phyloP scores from a whole-genome alignment of 768 basidiomycete genomes.

The Mycena venus region DNA sequence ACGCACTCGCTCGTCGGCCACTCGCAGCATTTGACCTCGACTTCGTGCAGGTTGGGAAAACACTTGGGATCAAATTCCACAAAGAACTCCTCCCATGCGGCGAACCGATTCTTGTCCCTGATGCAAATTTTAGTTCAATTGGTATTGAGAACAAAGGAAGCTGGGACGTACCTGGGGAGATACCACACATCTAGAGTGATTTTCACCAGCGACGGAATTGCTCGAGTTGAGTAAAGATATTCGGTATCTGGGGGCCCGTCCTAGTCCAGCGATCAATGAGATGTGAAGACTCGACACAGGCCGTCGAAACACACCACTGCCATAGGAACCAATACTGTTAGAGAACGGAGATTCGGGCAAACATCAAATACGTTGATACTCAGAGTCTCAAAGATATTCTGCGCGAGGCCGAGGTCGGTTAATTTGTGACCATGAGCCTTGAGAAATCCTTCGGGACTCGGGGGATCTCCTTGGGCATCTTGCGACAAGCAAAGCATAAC shows the following conservation, averaged over 20 bases:
- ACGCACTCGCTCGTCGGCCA: conserved; percentile 29
- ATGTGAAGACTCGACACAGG: neutral
- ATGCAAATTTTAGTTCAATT: neutral
- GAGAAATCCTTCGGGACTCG: neutral
- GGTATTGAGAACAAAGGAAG: neutral
- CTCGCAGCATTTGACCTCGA: neutral
- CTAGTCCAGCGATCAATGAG: neutral
- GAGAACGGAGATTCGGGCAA: neutral
- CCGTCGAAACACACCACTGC: neutral
- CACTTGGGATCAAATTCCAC: neutral
- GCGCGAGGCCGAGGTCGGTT: neutral
- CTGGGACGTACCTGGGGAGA: neutral
- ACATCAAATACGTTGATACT: neutral
- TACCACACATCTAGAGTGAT: neutral
- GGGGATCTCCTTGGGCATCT: neutral
- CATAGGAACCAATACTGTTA: neutral
- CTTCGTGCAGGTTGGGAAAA: conserved; percentile 16
- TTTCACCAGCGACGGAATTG: neutral
- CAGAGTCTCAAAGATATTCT: neutral
- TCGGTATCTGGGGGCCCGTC: neutral
- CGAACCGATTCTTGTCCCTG: neutral
- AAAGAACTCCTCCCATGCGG: conserved; percentile 11
- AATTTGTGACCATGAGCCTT: conserved; percentile 3
- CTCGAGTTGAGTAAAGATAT: neutral
- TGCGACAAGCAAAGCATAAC: neutral